Percentiles rank a stretch among this genome's conserved stretches.
Evolutionary conservation across 2,329 filamentous ascomycete genomes (phyloP).

Genomic region (Aspergillus sp.): DNA sequence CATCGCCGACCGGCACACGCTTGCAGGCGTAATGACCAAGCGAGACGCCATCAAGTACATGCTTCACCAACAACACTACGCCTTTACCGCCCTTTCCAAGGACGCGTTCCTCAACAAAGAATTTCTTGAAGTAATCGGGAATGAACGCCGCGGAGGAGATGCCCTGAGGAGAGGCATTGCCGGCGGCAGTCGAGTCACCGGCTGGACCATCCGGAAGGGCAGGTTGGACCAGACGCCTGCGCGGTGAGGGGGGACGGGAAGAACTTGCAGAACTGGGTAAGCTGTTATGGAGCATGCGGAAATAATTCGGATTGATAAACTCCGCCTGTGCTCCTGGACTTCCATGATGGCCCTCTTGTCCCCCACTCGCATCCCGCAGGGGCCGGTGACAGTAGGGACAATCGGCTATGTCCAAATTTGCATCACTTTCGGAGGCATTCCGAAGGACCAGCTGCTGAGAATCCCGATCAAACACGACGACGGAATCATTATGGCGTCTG

Average conservation of each 20-base stretch:
- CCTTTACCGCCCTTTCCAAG: slow-evolving; percentile 90
- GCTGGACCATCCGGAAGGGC: slow-evolving; percentile 46
- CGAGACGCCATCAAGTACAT: slow-evolving; percentile 83
- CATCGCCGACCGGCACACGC: slow-evolving; percentile 89
- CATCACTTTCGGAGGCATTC: slow-evolving; percentile 49
- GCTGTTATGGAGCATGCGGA: slow-evolving; percentile 78
- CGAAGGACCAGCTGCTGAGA: slow-evolving; percentile 84
- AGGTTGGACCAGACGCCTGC: slow-evolving; percentile 46
- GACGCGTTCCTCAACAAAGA: slow-evolving; percentile 85
- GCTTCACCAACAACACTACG: slow-evolving; percentile 88
- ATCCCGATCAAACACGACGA: slow-evolving; percentile 84
- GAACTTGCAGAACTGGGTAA: slow-evolving; percentile 48
- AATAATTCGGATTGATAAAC: slow-evolving; percentile 90
- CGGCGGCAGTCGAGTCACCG: slow-evolving; percentile 50
- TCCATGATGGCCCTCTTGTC: slow-evolving; percentile 29
- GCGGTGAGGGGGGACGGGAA: slow-evolving; percentile 48
- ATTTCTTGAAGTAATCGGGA: slow-evolving; percentile 86
- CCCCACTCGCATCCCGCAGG: slow-evolving; percentile 51
- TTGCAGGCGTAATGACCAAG: slow-evolving; percentile 95
- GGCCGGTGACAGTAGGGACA: slow-evolving; percentile 92
- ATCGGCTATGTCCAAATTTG: slow-evolving; percentile 59
- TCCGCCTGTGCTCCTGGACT: slow-evolving; percentile 48
- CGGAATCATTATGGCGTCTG: slow-evolving; percentile 87
- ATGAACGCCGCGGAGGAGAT: slow-evolving; percentile 87
- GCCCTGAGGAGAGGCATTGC: slow-evolving; percentile 55